A percentile compares a stretch with the other conserved stretches of the same genome.
Conservation (phyloP, 805 yeast genomes). For the Zygosaccharomyces gambellarensis region DNA sequence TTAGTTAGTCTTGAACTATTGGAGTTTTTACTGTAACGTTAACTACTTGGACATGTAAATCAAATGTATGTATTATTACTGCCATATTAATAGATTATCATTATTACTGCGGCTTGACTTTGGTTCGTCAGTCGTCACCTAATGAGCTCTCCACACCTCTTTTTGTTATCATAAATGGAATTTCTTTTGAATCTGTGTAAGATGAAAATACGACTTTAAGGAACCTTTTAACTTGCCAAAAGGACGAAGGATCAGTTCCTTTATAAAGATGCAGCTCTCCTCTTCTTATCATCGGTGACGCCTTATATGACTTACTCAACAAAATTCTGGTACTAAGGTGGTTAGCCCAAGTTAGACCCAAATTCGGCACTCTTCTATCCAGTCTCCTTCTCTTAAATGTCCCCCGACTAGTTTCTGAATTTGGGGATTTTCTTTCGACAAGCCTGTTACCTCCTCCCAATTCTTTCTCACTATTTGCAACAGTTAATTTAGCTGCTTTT, state of each 20-base stretch:
- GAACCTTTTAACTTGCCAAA: constrained; percentile 35
- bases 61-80: background rate
- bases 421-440: background rate
- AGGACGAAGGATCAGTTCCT: constrained; percentile 30
- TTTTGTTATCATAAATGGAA: constrained; percentile 23
- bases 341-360: constrained; percentile 54
- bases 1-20: background rate
- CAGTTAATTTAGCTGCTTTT: background rate
- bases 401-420: background rate
- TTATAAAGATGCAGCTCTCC: constrained; percentile 33
- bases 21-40: background rate
- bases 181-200: constrained; percentile 23
- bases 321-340: constrained; percentile 47
- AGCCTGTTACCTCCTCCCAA: background rate
- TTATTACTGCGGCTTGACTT: background rate
- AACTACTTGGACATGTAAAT: background rate
- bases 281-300: constrained; percentile 31
- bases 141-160: constrained; percentile 24
- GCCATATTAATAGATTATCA: background rate
- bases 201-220: constrained; percentile 42
- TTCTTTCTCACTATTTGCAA: background rate
- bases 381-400: constrained; percentile 29
- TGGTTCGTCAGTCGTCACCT: background rate
- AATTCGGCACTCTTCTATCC: constrained; percentile 44
- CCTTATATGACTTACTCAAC: constrained; percentile 41